Evolutionary conservation across 805 yeast species (phyloP).

Genomic region (Saccharomycopsis vini): DNA sequence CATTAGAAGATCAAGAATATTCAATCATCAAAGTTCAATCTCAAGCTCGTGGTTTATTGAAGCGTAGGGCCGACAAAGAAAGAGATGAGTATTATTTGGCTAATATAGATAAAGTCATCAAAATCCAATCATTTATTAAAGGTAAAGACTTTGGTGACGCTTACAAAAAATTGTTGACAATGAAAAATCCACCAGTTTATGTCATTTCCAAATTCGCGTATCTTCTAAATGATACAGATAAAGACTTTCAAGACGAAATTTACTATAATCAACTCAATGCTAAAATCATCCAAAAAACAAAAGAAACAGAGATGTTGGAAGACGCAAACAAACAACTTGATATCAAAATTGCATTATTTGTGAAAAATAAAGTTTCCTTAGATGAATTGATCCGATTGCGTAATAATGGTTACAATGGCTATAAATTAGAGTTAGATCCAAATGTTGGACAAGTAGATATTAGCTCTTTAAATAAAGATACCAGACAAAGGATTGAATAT

Average conservation of each 20-base stretch:
- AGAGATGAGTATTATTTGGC: conserved; percentile 40
- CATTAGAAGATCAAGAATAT: conserved; percentile 35
- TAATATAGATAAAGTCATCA: conserved; percentile 50
- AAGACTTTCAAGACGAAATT: conserved; percentile 72
- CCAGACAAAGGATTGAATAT: conserved; percentile 47
- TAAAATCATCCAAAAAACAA: conserved; percentile 56
- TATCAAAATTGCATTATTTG: conserved; percentile 66
- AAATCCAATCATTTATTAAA: conserved; percentile 66
- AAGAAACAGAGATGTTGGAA: conserved; percentile 62
- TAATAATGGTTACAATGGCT: conserved; percentile 23
- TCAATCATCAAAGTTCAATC: conserved; percentile 45
- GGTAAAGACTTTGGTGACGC: conserved; percentile 62
- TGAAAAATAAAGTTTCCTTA: conserved; percentile 68
- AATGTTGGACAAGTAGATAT: conserved; percentile 15
- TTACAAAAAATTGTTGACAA: conserved; percentile 59
- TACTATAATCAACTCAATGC: conserved; percentile 60
- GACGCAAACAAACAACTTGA: conserved; percentile 67
- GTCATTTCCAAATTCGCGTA: conserved; percentile 72
- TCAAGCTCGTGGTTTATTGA: conserved; percentile 36
- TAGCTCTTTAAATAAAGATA: conserved; percentile 22
- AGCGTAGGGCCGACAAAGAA: conserved; percentile 25
- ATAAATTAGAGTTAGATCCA: conserved; percentile 15
- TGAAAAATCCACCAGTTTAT: conserved; percentile 67
- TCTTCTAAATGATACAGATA: conserved; percentile 62
- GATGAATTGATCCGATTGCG: conserved; percentile 52